Base-by-base conservation (phyloP, 2,329 filamentous ascomycete species). In the Coniochaeta sp. region DNA sequence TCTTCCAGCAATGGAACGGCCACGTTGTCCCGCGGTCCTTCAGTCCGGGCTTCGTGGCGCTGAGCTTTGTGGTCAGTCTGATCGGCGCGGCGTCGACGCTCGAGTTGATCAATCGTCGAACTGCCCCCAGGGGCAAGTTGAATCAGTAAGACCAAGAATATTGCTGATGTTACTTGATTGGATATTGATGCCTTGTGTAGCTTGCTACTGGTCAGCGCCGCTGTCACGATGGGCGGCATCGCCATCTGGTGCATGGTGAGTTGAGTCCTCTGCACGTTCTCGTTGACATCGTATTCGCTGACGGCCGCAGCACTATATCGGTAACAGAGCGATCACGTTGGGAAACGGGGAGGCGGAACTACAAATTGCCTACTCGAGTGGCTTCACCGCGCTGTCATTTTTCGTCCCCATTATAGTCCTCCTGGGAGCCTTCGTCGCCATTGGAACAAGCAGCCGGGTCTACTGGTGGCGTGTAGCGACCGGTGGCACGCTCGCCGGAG, bases 331-430 rank as follows among this genome's bases (percentile, higher is more conserved):
- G 16, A 89, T 93, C 62, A 77, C 88, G 28, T 81, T 96, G 19
- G 87, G 81, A 43, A 65, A 86, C 64, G 89, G 89, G 43, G 74
- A 84, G 62, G 64, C 75, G 14, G 75, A 83, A 38, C 77, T 91
- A 12, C 90, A 93, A 64, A 87, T 95, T 58, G 81, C 84, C 38
- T 96, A 95, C 77, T 90, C 83, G 58, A 77, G 83, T 59, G 82
- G 83, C 28, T 90, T 87, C 70, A 95, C 90, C 0, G 84, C 85
- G 0, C 74, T 92, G 9, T 96, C 91, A 0, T 91, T 93, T 67
- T 88, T 96, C 67, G 77, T 96, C 12, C 90, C 91, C 0, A 87
- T 96, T 55, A 64, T 89, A 34, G 90, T 93, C 22, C 80, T 96
- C 5, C 79, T 89, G 19, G 71, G 84, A 8, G 89, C 90, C 22